A percentile compares a stretch with the other conserved stretches of the same genome.
phyloP scores from a whole-genome alignment of 768 basidiomycete species.

The Gymnopilus junonius region DNA sequence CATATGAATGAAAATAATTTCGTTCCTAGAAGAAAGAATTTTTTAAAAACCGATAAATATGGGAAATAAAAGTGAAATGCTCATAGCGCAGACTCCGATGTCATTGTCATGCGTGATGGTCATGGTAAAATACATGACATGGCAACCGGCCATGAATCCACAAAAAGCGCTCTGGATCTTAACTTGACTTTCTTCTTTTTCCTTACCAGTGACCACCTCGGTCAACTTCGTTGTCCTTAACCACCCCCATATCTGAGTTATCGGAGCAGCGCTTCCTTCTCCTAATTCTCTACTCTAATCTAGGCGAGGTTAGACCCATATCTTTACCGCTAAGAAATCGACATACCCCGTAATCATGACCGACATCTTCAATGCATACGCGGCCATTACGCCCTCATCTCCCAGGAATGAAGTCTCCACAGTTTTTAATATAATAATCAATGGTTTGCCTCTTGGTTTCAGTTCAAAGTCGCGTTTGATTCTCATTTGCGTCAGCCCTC shows the following conservation, averaged over 20 bases:
- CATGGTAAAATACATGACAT: constrained; percentile 26
- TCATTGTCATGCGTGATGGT: constrained; percentile 17
- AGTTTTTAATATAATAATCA: constrained; percentile 55
- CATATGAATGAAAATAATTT: background rate
- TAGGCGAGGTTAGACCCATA: background rate
- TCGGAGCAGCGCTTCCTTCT: constrained; percentile 5
- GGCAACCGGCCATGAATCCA: constrained; percentile 28
- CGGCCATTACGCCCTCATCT: constrained; percentile 50
- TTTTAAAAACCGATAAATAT: constrained; percentile 1
- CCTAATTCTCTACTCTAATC: background rate
- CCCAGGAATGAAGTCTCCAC: constrained; percentile 47
- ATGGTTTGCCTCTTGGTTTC: constrained; percentile 38
- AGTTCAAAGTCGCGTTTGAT: background rate
- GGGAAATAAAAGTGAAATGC: constrained; percentile 6
- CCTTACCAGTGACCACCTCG: constrained; percentile 7
- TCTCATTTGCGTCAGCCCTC: constrained; percentile 37
- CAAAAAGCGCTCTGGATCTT: constrained; percentile 12
- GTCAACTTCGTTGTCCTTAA: background rate
- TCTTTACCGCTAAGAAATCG: background rate
- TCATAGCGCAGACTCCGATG: constrained; percentile 1
- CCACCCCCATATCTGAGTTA: background rate
- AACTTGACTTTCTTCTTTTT: constrained; percentile 9
- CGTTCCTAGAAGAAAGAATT: background rate
- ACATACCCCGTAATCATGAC: constrained; percentile 41
- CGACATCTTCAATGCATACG: constrained; percentile 49